phyloP scores from a whole-genome alignment of 257 asterid genomes.

The Osmanthus fragrans region DNA sequence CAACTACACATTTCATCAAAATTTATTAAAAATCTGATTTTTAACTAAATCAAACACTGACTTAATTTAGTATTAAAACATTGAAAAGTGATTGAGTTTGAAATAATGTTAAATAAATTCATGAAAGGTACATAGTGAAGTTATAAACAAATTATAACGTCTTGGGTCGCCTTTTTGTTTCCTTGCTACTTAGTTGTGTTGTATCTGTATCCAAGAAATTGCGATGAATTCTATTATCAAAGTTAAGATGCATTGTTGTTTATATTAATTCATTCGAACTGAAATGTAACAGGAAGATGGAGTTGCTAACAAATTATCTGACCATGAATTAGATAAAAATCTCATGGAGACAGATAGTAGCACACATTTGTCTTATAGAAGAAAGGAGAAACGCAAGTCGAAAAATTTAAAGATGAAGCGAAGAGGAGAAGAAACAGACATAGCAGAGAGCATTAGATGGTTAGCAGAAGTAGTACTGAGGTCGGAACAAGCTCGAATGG shows the following conservation, averaged over 20 bases:
- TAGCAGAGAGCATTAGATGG: conserved; percentile 74
- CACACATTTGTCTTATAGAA: conserved; percentile 57
- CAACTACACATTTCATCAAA: too few relatives aligned
- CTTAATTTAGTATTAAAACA: too few relatives aligned
- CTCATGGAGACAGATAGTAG: conserved; percentile 53
- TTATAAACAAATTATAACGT: too few relatives aligned
- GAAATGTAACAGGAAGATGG: conserved; percentile 37
- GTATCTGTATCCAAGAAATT: neutral
- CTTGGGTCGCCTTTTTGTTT: too few relatives aligned
- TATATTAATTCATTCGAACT: neutral
- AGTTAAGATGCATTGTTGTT: neutral
- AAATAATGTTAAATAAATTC: too few relatives aligned
- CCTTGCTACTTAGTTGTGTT: too few relatives aligned
- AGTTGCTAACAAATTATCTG: conserved; percentile 37
- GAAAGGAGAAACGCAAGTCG: conserved; percentile 32
- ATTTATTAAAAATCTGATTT: too few relatives aligned
- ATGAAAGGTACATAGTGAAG: neutral
- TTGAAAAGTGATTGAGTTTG: too few relatives aligned
- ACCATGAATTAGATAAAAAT: conserved; percentile 41
- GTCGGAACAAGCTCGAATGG: conserved; percentile 74
- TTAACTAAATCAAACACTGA: too few relatives aligned
- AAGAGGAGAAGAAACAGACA: conserved; percentile 36
- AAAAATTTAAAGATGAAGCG: conserved; percentile 40
- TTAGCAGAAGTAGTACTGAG: conserved; percentile 69
- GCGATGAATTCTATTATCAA: neutral